Evolutionary conservation across 352 stramenopile species (phyloP).

Genomic region (Pythium scleroteichum): DNA sequence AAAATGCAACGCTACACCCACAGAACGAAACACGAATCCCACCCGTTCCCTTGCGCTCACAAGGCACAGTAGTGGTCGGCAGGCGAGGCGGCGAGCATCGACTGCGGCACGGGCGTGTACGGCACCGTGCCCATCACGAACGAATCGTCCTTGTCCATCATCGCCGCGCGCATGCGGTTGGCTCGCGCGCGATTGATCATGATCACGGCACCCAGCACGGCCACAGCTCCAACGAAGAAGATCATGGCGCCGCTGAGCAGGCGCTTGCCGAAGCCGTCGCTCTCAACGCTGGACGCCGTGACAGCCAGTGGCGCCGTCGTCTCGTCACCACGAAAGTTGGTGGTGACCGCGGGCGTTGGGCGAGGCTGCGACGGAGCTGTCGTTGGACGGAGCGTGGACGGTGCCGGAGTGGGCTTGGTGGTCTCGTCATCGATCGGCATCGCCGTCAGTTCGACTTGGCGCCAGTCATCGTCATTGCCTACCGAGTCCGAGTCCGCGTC

Average conservation of each 20-base stretch:
- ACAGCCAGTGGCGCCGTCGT: neutral
- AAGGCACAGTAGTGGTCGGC: slow-evolving; percentile 9
- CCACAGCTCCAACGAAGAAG: slow-evolving; percentile 18
- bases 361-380: slow-evolving; percentile 5
- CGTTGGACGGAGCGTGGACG: neutral
- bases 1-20: neutral
- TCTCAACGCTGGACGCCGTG: slow-evolving; percentile 11
- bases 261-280: slow-evolving; percentile 7
- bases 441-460: too few relatives aligned
- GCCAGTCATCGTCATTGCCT: neutral
- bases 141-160: slow-evolving; percentile 9
- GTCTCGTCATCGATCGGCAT: slow-evolving; percentile 2
- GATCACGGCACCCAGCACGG: slow-evolving; percentile 18
- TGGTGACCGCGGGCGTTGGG: slow-evolving; percentile 9
- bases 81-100: slow-evolving; percentile 10
- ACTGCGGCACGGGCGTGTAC: slow-evolving; percentile 4
- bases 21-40: neutral
- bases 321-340: slow-evolving; percentile 8
- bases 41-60: neutral
- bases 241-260: slow-evolving; percentile 19
- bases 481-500: slow-evolving; percentile 3
- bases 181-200: slow-evolving; percentile 20
- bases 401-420: neutral
- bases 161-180: slow-evolving; percentile 8
- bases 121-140: neutral